These are phyloP conservation scores for Coniferiporia weirii DNA, from an alignment of 1,284 basidiomycete genomes.

Conservation along the genomic window DNA sequence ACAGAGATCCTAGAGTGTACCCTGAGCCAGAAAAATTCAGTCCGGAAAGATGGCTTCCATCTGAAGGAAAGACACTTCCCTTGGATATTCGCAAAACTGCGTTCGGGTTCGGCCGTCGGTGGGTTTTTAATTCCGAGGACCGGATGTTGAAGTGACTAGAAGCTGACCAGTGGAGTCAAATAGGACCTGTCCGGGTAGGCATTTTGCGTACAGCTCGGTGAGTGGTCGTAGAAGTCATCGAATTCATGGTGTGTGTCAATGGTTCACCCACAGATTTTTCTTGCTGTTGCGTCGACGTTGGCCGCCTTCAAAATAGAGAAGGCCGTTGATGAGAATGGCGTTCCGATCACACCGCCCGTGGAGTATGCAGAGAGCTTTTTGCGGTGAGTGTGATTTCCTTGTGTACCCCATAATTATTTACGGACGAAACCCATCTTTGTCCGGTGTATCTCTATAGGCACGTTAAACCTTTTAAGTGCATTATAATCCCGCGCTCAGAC, in stretches of 20 bases:
- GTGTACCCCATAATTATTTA: not conserved
- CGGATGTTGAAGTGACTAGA: not conserved
- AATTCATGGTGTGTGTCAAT: not conserved
- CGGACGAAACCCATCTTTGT: not conserved
- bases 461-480: slow-evolving; percentile 20
- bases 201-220: slow-evolving; percentile 17
- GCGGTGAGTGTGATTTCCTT: not conserved
- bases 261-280: not conserved
- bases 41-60: slow-evolving; percentile 6
- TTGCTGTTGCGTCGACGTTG: slow-evolving; percentile 15
- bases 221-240: not conserved
- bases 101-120: slow-evolving; percentile 7
- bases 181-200: slow-evolving; percentile 21
- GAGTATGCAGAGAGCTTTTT: not conserved
- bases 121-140: not conserved
- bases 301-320: slow-evolving; percentile 19
- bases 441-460: slow-evolving; percentile 8
- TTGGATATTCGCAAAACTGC: not conserved
- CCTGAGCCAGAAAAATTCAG: slow-evolving; percentile 6
- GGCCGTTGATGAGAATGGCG: slow-evolving; percentile 1
- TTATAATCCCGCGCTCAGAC: slow-evolving; percentile 16
- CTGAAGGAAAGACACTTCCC: not conserved
- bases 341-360: not conserved
- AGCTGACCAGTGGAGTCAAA: not conserved
- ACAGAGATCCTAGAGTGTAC: not conserved